Base-by-base conservation (phyloP, 2,329 filamentous ascomycete genomes). In the Fusarium udum region DNA sequence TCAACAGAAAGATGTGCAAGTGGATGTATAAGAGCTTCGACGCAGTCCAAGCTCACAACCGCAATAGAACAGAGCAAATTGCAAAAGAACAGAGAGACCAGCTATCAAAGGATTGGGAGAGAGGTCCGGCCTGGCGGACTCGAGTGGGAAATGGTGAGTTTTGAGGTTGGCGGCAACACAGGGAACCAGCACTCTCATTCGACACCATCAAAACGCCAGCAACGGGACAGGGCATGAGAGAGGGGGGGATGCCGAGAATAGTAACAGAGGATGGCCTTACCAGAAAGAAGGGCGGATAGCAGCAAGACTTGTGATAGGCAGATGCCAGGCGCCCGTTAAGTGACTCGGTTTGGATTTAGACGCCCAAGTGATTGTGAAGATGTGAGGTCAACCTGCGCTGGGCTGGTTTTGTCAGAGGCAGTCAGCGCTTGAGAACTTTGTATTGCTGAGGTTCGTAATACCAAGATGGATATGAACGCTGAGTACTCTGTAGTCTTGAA, bases 81-180 rank as follows among this genome's bases (percentile, higher is more conserved):
- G 80, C 75, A 73, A 80, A 77, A 76, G 80, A 80, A 73, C 81
- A 75, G 80, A 78, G 86, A 90, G 87, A 82, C 87, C 87, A 89
- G 88, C 88, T 89, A 84, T 84, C 85, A 84, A 84, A 79, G 80
- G 81, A 78, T 72, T 69, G 82, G 78, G 81, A 85, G 79, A 81
- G 63, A 76, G 71, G 73, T 77, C 78, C 75, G 78, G 74, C 78
- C 75, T 77, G 74, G 74, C 78, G 78, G 74, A 74, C 78, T 78
- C 78, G 74, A 74, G 81, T 82, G 84, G 85, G 84, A 81, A 79
- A 80, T 78, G 74, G 80, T 79, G 81, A 84, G 84, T 89, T 89
- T 88, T 89, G 86, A 88, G 84, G 74, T 70, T 72, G 73, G 71
- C 73, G 67, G 77, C 75, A 74, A 69, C 66, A 64, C 79, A 60